These are phyloP conservation scores for Citrus australasica DNA, from an alignment of 345 rosid genomes.

Conservation along the genomic window DNA sequence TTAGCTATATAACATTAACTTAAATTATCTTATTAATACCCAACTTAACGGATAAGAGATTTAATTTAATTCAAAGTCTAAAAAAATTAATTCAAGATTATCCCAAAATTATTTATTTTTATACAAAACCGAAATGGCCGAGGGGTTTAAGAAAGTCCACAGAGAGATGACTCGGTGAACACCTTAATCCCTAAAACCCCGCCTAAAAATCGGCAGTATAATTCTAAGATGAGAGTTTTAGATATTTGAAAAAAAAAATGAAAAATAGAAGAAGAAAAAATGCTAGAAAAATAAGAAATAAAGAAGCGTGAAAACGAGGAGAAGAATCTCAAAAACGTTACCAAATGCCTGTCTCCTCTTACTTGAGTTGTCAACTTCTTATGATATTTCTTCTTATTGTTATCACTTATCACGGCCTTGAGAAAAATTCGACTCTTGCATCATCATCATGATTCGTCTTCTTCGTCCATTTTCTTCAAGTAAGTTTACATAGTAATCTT, in stretches of 20 bases:
- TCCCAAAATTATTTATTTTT: background rate
- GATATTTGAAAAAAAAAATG: background rate
- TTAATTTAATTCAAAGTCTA: background rate
- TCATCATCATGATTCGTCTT: background rate
- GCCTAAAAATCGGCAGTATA: slow-evolving; percentile 19
- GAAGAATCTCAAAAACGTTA: background rate
- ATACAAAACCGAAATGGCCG: background rate
- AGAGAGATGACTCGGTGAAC: slow-evolving; percentile 13
- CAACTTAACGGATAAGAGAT: background rate
- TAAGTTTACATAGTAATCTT: background rate
- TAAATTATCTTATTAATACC: background rate
- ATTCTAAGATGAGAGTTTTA: background rate
- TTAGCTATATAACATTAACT: background rate
- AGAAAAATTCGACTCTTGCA: background rate
- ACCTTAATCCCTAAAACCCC: slow-evolving; percentile 19
- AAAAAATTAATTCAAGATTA: background rate
- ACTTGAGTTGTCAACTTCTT: background rate
- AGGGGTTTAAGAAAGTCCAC: background rate
- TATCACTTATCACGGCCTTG: background rate
- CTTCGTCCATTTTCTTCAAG: background rate
- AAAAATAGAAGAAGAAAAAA: background rate
- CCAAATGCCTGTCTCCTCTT: background rate
- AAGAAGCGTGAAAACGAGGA: background rate
- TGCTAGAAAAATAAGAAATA: background rate
- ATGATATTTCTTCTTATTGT: background rate